Evolutionary conservation across 2,329 filamentous ascomycete species (phyloP).

Genomic region (Cordyceps tenuipes): DNA sequence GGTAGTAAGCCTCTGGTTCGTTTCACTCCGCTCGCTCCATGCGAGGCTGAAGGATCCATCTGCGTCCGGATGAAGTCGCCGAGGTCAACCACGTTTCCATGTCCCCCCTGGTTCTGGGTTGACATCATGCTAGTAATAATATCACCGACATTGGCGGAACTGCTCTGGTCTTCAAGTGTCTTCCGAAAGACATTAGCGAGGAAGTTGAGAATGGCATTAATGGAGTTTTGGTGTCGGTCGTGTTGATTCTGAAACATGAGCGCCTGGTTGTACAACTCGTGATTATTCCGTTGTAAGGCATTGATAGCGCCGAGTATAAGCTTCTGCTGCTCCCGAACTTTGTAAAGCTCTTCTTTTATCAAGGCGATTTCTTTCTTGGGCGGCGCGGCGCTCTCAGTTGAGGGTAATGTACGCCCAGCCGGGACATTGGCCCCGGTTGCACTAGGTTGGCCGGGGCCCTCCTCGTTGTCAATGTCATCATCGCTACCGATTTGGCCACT

Average conservation of each 20-base stretch:
- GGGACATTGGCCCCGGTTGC: not conserved
- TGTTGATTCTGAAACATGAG: conserved; percentile 84
- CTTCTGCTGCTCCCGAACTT: conserved; percentile 77
- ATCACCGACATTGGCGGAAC: conserved; percentile 69
- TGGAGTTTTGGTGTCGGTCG: conserved; percentile 94
- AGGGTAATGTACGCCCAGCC: conserved; percentile 29
- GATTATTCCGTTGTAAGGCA: conserved; percentile 75
- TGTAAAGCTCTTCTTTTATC: conserved; percentile 71
- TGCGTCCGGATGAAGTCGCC: conserved; percentile 49
- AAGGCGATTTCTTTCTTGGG: conserved; percentile 67
- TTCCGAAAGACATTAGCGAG: conserved; percentile 94
- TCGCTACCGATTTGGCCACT: conserved; percentile 62
- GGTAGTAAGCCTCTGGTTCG: conserved; percentile 46
- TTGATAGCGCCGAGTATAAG: conserved; percentile 77
- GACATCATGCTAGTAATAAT: conserved; percentile 73
- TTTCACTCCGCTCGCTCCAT: conserved; percentile 37
- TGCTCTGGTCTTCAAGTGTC: conserved; percentile 76
- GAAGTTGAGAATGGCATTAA: conserved; percentile 97
- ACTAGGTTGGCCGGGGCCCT: conserved; percentile 22
- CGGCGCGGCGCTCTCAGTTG: conserved; percentile 39
- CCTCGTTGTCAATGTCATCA: conserved; percentile 37
- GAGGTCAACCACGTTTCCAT: conserved; percentile 53
- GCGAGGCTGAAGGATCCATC: conserved; percentile 27
- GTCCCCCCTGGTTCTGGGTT: conserved; percentile 38
- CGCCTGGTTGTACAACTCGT: conserved; percentile 80